Conservation (phyloP, 345 rosid species). For the Turnera subulata region DNA sequence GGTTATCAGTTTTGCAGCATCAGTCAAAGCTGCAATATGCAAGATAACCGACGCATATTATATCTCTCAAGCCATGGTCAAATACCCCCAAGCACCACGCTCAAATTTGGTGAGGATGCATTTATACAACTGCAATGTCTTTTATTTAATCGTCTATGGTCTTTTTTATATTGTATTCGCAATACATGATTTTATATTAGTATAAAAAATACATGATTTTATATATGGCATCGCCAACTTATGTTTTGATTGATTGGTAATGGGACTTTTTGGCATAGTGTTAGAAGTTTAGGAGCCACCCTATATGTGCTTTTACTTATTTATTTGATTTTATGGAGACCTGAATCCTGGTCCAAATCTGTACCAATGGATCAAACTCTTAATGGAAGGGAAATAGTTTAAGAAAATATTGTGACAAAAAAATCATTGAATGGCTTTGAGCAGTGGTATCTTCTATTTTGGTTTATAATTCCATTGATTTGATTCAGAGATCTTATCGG, state of each 20-base stretch:
- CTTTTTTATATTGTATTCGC: background rate
- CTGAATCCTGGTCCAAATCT: too few species aligned
- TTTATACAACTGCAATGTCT: background rate
- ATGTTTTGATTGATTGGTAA: background rate
- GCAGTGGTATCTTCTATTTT: too few species aligned
- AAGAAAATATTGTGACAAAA: too few species aligned
- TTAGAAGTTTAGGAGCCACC: too few species aligned
- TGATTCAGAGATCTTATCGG: too few species aligned
- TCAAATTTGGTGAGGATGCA: slow-evolving; percentile 62
- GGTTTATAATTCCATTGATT: too few species aligned
- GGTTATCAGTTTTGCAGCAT: slow-evolving; percentile 54
- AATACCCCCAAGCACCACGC: slow-evolving; percentile 53
- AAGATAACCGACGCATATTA: slow-evolving; percentile 51
- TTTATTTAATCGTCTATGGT: background rate
- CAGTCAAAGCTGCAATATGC: slow-evolving; percentile 32
- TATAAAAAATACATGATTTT: background rate
- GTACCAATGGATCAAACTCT: too few species aligned
- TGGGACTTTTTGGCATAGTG: too few species aligned
- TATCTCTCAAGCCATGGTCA: slow-evolving; percentile 48
- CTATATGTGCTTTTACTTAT: too few species aligned
- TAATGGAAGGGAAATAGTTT: too few species aligned
- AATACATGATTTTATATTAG: background rate
- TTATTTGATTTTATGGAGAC: too few species aligned
- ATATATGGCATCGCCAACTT: background rate
- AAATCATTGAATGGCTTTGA: too few species aligned